These are phyloP conservation scores for Oidiodendron maius DNA, from an alignment of 495 filamentous ascomycete species.

Conservation along the genomic window DNA sequence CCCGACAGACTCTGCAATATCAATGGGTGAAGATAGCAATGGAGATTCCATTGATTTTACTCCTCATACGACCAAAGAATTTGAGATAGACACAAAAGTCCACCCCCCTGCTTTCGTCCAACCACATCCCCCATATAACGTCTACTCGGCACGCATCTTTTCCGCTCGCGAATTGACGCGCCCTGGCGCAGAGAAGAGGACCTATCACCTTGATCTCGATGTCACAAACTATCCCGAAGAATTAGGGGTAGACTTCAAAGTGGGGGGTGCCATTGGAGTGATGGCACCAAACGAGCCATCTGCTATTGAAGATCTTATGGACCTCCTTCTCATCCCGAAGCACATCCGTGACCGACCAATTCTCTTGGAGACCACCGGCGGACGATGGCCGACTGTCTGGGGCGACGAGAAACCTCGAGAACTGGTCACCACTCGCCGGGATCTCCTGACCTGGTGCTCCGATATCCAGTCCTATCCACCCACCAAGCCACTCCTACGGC, in stretches of 20 bases:
- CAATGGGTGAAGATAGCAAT: neutral
- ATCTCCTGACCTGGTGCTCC: conserved; percentile 89
- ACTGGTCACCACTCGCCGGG: conserved; percentile 79
- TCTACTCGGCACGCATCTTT: conserved; percentile 79
- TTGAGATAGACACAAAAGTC: conserved; percentile 34
- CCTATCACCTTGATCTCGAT: conserved; percentile 94
- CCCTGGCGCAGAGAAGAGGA: conserved; percentile 90
- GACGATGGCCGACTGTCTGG: conserved; percentile 97
- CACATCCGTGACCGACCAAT: conserved; percentile 78
- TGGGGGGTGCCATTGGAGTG: conserved; percentile 91
- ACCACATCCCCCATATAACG: conserved; percentile 89
- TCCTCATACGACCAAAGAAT: conserved; percentile 28
- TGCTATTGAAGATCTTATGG: conserved; percentile 77
- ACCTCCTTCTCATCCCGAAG: conserved; percentile 69
- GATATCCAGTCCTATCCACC: conserved; percentile 91
- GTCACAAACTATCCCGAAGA: conserved; percentile 92
- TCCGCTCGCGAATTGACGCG: conserved; percentile 80
- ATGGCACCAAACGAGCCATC: conserved; percentile 77
- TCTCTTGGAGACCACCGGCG: conserved; percentile 66
- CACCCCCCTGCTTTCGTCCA: conserved; percentile 87
- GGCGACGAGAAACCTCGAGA: conserved; percentile 82
- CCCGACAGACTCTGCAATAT: conserved; percentile 11
- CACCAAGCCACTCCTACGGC: conserved; percentile 78
- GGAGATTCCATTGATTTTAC: conserved; percentile 34
- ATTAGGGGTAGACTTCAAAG: conserved; percentile 85